Evolutionary conservation across 192 early-diverging fungal species (phyloP).

Genomic region (Gonapodya prolifera): DNA sequence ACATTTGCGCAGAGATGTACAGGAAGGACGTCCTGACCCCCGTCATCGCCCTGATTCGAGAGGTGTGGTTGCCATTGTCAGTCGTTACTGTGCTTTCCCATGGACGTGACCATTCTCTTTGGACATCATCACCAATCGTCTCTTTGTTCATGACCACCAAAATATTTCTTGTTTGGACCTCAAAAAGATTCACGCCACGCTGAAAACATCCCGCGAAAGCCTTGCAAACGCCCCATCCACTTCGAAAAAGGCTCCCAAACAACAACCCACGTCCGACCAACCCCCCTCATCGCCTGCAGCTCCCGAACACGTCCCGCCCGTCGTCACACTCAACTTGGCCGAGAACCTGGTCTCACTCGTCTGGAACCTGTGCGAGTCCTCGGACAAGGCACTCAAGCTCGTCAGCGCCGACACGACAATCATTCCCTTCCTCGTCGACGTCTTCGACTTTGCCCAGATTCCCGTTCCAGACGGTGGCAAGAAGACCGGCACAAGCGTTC

Average conservation of each 20-base stretch:
- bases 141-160: not conserved
- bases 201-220: not conserved
- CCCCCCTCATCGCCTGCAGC: not conserved
- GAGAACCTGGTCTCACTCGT: not conserved
- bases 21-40: slow-evolving; percentile 1
- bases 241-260: not conserved
- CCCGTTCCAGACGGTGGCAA: not conserved
- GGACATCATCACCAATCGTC: too few species aligned
- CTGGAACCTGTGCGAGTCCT: not conserved
- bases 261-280: not conserved
- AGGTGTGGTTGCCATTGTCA: not conserved
- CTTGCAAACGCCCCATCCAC: not conserved
- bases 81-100: not conserved
- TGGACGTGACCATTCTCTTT: too few species aligned
- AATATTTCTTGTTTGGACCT: not conserved
- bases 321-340: not conserved
- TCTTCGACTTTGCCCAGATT: not conserved
- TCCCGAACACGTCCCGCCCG: not conserved
- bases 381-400: not conserved
- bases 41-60: not conserved
- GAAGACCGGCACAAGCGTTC: not conserved
- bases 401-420: not conserved
- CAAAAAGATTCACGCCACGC: not conserved
- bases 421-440: not conserved
- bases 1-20: not conserved